These are phyloP conservation scores for Oryza officinalis DNA, from an alignment of 176 grass and related monocot genomes.

Conservation along the genomic window DNA sequence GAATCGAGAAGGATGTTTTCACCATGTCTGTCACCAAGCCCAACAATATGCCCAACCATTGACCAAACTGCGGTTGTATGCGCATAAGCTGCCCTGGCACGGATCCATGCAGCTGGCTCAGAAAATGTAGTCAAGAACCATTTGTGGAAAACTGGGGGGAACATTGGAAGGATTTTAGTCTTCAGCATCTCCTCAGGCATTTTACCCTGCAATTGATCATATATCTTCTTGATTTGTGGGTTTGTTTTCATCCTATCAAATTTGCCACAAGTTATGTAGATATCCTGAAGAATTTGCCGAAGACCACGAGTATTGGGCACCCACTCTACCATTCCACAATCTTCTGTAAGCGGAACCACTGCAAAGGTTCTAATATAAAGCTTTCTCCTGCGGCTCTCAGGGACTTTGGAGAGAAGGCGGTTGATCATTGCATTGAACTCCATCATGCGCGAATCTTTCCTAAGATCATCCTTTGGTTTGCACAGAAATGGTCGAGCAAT, in stretches of 20 bases:
- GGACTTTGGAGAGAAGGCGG: slow-evolving; percentile 86
- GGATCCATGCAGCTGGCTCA: slow-evolving; percentile 97
- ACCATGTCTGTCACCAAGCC: slow-evolving; percentile 89
- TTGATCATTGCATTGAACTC: slow-evolving; percentile 98
- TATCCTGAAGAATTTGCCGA: slow-evolving; percentile 94
- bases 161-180: slow-evolving; percentile 80
- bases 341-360: slow-evolving; percentile 92
- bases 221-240: slow-evolving; percentile 81
- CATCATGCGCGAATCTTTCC: slow-evolving; percentile 99
- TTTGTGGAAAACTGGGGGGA: slow-evolving; percentile 93
- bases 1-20: slow-evolving; percentile 95
- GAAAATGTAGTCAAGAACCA: slow-evolving; percentile 95
- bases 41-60: slow-evolving; percentile 98
- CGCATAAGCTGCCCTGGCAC: slow-evolving; percentile 82
- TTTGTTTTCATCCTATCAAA: slow-evolving; percentile 78
- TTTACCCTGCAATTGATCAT: slow-evolving; percentile 68
- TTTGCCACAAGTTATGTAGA: slow-evolving; percentile 81
- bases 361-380: slow-evolving; percentile 97
- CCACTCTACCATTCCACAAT: slow-evolving; percentile 96
- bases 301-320: slow-evolving; percentile 88
- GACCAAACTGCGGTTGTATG: slow-evolving; percentile 95
- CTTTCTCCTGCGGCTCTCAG: slow-evolving; percentile 89
- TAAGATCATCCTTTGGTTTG: slow-evolving; percentile 88
- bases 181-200: slow-evolving; percentile 83
- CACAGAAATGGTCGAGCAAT: slow-evolving; percentile 72